Evolutionary conservation across 805 yeast species (phyloP).

Genomic region (Lipomyces lipofer): DNA sequence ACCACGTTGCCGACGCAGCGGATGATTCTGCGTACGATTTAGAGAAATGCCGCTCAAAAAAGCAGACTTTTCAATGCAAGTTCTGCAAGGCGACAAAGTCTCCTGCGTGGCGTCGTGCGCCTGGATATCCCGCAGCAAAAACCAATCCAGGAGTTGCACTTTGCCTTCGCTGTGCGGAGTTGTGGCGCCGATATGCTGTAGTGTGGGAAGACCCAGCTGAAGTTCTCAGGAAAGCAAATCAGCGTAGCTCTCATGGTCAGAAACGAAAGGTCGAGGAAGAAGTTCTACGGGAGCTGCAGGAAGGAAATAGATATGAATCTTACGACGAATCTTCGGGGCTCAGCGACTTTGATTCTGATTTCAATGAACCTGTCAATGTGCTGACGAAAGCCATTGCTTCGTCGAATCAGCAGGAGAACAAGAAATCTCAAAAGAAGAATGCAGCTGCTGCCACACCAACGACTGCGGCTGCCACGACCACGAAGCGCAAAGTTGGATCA

Average conservation of each 20-base stretch:
- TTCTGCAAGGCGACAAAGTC: constrained; percentile 64
- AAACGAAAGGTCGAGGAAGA: constrained; percentile 62
- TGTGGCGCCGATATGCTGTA: constrained; percentile 90
- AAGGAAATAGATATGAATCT: constrained; percentile 36
- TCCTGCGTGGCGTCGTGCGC: constrained; percentile 66
- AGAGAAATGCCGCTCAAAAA: constrained; percentile 47
- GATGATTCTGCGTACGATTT: constrained; percentile 74
- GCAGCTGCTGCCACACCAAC: neutral
- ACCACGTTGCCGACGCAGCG: constrained; percentile 58
- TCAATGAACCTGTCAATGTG: neutral
- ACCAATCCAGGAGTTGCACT: constrained; percentile 54
- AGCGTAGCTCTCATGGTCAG: constrained; percentile 51
- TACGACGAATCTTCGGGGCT: neutral
- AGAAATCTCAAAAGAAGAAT: neutral
- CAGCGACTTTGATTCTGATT: constrained; percentile 7
- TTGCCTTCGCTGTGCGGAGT: constrained; percentile 81
- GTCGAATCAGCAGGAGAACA: neutral
- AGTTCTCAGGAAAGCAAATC: constrained; percentile 50
- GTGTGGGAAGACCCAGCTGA: constrained; percentile 80
- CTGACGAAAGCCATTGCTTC: neutral
- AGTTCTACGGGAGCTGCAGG: constrained; percentile 47
- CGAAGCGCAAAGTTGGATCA: neutral
- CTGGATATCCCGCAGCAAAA: constrained; percentile 55
- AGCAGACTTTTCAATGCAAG: constrained; percentile 59
- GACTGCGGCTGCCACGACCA: neutral